These are phyloP conservation scores for Vararia minispora DNA, from an alignment of 768 basidiomycete genomes.

Conservation along the genomic window DNA sequence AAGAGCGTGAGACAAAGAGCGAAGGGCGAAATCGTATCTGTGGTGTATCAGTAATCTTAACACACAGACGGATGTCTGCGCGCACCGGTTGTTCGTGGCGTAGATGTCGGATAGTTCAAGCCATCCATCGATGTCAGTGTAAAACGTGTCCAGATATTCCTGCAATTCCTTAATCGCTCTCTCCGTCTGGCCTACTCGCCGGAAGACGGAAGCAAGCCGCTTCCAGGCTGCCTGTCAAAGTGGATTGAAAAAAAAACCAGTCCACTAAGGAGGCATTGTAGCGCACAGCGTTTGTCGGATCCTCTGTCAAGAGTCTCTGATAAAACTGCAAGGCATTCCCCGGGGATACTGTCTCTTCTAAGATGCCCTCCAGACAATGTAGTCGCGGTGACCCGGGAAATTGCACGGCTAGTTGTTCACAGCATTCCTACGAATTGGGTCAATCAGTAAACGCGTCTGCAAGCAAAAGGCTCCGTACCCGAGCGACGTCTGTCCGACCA, in stretches of 20 bases:
- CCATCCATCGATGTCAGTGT: slow-evolving; percentile 84
- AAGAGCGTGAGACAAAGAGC: slow-evolving; percentile 72
- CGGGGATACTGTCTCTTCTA: slow-evolving; percentile 55
- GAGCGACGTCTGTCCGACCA: slow-evolving; percentile 59
- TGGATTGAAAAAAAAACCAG: neutral
- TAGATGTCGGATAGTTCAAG: slow-evolving; percentile 78
- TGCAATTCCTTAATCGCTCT: slow-evolving; percentile 62
- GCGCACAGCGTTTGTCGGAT: slow-evolving; percentile 64
- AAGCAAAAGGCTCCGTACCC: slow-evolving; percentile 36
- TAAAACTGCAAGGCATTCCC: slow-evolving; percentile 55
- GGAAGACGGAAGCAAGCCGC: slow-evolving; percentile 64
- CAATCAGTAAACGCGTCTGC: neutral
- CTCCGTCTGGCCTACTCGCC: slow-evolving; percentile 50
- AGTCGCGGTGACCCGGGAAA: slow-evolving; percentile 78
- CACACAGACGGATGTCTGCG: slow-evolving; percentile 3
- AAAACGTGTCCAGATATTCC: slow-evolving; percentile 74
- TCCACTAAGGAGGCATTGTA: neutral
- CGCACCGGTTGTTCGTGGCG: slow-evolving; percentile 62
- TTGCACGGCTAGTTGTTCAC: slow-evolving; percentile 46
- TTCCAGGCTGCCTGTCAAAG: slow-evolving; percentile 57
- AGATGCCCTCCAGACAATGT: slow-evolving; percentile 64
- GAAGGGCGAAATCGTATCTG: slow-evolving; percentile 64
- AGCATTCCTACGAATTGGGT: slow-evolving; percentile 36
- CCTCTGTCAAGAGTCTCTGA: slow-evolving; percentile 43
- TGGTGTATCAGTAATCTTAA: neutral